phyloP scores from a whole-genome alignment of 108 stramenopile genomes.

The Nitzschia putrida region DNA sequence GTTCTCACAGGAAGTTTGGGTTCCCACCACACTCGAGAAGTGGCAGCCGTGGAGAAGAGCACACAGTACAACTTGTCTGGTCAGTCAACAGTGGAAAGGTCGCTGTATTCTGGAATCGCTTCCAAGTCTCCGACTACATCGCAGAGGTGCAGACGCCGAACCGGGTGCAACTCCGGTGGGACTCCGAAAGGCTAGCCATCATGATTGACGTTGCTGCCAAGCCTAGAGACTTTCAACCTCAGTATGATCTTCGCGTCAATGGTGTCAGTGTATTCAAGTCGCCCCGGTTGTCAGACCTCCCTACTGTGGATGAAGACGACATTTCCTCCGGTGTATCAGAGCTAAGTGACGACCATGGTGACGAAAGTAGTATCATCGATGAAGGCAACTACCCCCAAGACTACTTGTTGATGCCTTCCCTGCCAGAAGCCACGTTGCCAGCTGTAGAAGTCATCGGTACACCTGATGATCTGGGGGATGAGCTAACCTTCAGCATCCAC shows the following conservation, averaged over 20 bases:
- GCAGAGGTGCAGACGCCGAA: conserved; percentile 2
- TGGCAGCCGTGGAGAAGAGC: conserved; percentile 45
- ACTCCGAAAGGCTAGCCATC: conserved; percentile 28
- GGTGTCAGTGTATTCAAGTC: conserved; percentile 57
- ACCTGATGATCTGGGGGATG: conserved; percentile 28
- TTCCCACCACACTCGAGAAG: conserved; percentile 28
- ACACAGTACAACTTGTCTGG: conserved; percentile 57
- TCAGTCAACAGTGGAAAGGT: conserved; percentile 47
- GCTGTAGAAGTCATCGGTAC: too few species aligned
- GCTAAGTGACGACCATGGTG: neutral
- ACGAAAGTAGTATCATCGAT: neutral
- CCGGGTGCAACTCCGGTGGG: conserved; percentile 37
- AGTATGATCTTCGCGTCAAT: conserved; percentile 74
- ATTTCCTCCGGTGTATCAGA: conserved; percentile 1
- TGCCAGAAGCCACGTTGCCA: neutral
- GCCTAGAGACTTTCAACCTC: conserved; percentile 31
- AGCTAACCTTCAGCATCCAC: conserved; percentile 29
- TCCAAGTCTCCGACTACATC: conserved; percentile 30
- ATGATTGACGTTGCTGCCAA: conserved; percentile 33
- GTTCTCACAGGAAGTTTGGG: conserved; percentile 33
- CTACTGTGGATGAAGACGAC: conserved; percentile 9
- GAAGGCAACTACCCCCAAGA: neutral
- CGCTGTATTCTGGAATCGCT: conserved; percentile 42
- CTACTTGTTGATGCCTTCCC: neutral
- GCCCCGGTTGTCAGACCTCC: conserved; percentile 61